These are phyloP conservation scores for Sclerospora graminicola DNA, from an alignment of 352 stramenopile genomes.

Conservation along the genomic window DNA sequence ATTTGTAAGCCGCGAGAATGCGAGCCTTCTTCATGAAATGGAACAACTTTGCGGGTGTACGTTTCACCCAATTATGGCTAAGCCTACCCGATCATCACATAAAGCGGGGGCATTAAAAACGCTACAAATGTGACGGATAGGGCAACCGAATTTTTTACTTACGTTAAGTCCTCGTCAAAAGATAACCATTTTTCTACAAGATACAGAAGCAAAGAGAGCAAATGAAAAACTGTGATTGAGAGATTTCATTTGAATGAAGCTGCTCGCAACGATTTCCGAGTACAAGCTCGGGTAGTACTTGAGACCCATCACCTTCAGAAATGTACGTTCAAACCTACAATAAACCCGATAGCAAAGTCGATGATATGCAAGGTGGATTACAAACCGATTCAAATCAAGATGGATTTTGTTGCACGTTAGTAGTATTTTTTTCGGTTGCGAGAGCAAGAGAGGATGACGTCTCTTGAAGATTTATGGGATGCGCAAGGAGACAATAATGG, in stretches of 20 bases:
- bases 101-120: too few relatives aligned
- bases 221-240: not conserved
- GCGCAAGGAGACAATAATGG: too few relatives aligned
- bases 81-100: too few relatives aligned
- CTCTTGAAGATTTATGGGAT: too few relatives aligned
- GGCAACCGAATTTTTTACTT: slow-evolving; percentile 42
- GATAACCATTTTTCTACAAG: not conserved
- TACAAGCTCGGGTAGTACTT: slow-evolving; percentile 34
- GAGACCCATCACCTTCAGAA: slow-evolving; percentile 37
- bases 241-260: too few relatives aligned
- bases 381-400: slow-evolving; percentile 68
- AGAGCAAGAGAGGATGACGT: too few relatives aligned
- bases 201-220: slow-evolving; percentile 9
- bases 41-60: slow-evolving; percentile 54
- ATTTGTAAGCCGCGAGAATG: slow-evolving; percentile 55
- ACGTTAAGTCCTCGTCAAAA: slow-evolving; percentile 43
- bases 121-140: too few relatives aligned
- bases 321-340: slow-evolving; percentile 62
- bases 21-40: slow-evolving; percentile 44
- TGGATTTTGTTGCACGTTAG: too few relatives aligned
- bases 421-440: too few relatives aligned
- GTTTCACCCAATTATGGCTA: slow-evolving; percentile 37
- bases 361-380: slow-evolving; percentile 34
- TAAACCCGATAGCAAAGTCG: slow-evolving; percentile 36
- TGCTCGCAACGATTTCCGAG: slow-evolving; percentile 46